Evolutionary conservation across 1,139 yeast species (phyloP).

Genomic region (Torulaspora globosa): DNA sequence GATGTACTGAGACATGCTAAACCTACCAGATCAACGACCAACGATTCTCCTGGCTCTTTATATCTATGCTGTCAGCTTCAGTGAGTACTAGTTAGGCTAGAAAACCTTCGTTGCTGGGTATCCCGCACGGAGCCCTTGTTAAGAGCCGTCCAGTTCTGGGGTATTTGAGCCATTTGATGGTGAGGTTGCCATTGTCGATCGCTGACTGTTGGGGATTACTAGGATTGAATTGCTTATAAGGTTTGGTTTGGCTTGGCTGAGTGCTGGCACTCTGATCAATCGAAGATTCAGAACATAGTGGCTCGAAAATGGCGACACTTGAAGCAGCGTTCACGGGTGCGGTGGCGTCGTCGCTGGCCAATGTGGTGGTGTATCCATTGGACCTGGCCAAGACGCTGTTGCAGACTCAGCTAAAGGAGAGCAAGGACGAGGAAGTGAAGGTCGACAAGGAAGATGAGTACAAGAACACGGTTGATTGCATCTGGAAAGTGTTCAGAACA

Average conservation of each 20-base stretch:
- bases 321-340: constrained; percentile 86
- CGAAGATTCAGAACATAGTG: neutral
- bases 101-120: constrained; percentile 3
- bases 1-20: constrained; percentile 72
- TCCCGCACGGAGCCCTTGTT: neutral
- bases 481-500: constrained; percentile 53
- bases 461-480: constrained; percentile 59
- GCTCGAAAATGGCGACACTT: constrained; percentile 42
- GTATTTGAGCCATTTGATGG: neutral
- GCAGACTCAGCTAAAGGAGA: constrained; percentile 51
- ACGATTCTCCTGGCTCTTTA: neutral
- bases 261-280: neutral
- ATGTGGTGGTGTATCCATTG: constrained; percentile 71
- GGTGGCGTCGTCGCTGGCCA: constrained; percentile 77
- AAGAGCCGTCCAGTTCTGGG: neutral
- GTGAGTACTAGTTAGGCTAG: neutral
- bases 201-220: neutral
- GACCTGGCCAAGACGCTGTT: constrained; percentile 70
- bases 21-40: neutral
- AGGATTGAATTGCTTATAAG: neutral
- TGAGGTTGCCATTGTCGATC: neutral
- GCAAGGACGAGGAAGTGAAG: constrained; percentile 10
- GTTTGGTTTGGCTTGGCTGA: neutral
- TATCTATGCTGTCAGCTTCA: neutral
- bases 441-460: constrained; percentile 40